These are phyloP conservation scores for Eleusine indica DNA, from an alignment of 176 grass and related monocot genomes.

Conservation along the genomic window DNA sequence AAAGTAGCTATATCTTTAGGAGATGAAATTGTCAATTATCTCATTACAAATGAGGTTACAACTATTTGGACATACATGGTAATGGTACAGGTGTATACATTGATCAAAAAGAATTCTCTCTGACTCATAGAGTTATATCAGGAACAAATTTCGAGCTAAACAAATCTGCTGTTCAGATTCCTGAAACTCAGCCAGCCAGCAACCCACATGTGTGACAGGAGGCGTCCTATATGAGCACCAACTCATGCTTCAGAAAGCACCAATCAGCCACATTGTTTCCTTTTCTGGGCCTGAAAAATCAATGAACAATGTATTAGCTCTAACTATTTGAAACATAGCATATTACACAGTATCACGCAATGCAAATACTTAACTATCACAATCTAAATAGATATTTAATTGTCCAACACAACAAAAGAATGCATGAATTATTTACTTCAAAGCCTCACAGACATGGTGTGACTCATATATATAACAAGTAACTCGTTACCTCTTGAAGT, in stretches of 20 bases:
- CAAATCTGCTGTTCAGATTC: background rate
- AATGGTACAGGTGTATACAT: constrained; percentile 8
- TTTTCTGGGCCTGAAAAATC: constrained; percentile 63
- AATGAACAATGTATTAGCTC: constrained; percentile 20
- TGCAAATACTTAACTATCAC: background rate
- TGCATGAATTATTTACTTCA: background rate
- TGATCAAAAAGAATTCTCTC: background rate
- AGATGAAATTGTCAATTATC: background rate
- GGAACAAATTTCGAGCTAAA: background rate
- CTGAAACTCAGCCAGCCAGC: background rate
- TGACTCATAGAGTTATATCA: background rate
- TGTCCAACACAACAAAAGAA: background rate
- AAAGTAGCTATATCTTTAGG: too few relatives aligned
- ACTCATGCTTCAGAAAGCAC: constrained; percentile 14
- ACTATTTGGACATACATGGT: constrained; percentile 18
- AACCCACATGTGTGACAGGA: background rate
- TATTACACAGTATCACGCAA: background rate
- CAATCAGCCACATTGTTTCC: constrained; percentile 56
- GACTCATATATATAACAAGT: background rate
- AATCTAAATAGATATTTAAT: background rate
- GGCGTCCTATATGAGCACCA: background rate
- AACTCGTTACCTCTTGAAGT: constrained; percentile 78
- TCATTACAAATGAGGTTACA: background rate
- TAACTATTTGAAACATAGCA: background rate
- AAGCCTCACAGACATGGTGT: background rate